Conservation (phyloP, 148 eudicot species). For the Vaccinium corymbosum region DNA sequence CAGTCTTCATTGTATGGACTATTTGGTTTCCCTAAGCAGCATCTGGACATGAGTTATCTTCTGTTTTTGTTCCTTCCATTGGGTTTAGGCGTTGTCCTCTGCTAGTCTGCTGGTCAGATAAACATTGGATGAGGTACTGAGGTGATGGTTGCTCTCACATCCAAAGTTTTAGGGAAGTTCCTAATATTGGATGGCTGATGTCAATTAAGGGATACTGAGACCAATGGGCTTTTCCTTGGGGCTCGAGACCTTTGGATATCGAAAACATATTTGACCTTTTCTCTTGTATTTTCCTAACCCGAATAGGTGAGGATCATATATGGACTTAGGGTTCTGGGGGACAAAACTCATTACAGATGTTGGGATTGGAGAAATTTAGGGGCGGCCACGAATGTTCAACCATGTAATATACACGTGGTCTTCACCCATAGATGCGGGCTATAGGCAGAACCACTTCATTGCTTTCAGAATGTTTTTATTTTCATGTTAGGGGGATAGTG, state of each 20-base stretch:
- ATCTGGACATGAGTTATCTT: not conserved
- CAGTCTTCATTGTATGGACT: not conserved
- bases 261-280: not conserved
- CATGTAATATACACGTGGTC: not conserved
- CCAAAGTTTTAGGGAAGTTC: not conserved
- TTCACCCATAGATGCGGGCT: not conserved
- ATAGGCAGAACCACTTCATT: not conserved
- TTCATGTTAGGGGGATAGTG: too few species aligned
- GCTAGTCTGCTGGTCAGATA: not conserved
- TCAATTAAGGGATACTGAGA: not conserved
- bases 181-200: not conserved
- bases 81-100: not conserved
- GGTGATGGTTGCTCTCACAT: not conserved
- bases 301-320: not conserved
- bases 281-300: not conserved
- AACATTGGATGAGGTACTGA: not conserved
- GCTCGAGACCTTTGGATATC: not conserved
- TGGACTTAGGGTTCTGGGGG: not conserved
- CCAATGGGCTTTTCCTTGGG: not conserved
- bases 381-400: not conserved
- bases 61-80: slow-evolving; percentile 1
- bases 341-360: not conserved
- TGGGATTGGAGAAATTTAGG: not conserved
- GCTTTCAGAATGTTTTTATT: too few species aligned
- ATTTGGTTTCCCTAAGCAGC: not conserved